Evolutionary conservation across 139 green algal species (phyloP), one percentile per base, ranked within the genome.

Genomic region (Limnomonas spitsbergensis): DNA sequence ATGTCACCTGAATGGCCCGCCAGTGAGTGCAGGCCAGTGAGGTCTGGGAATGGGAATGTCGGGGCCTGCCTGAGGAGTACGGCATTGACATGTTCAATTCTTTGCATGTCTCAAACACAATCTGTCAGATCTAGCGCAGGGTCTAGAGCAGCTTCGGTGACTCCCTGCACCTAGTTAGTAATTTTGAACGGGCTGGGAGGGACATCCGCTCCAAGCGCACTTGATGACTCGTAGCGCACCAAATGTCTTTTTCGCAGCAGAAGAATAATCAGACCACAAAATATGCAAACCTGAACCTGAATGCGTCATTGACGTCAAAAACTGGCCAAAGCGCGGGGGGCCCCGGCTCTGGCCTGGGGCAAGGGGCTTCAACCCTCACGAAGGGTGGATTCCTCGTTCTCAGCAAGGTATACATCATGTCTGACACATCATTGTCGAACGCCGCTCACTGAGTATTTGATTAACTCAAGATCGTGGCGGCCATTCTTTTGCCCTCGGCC

Each of bases 211-310:
- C 20, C 47, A 61, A 14, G 20, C 47, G 47, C 47, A 29, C 47
- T 61, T 61, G 14, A 61, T 61, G 47, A 61, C 47, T 61, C 47
- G 47, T 61, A 29, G 38, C 61, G 61, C 27, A 73, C 32, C n/a
- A 3, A 3, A 35, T 32, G 3, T 32, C 32, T 4, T 31, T 73
- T 32, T 66, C 78, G 52, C 73, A 53, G 14, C 68, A 78, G 40
- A 69, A 83, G 52, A 74, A 70, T 66, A 78, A 77, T 47, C 66
- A 82, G 79, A 31, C 79, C 73, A n/a, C n/a, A n/a, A 87, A 90
- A 56, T 90, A 81, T 76, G 83, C 82, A 1, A 90, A 90, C 75
- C 70, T 53, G 66, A 90, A 90, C 66, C 82, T 90, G 26, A 90
- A 90, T 80, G 78, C 71, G 14, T 68, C 85, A 2, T 85, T 90